phyloP scores from a whole-genome alignment of 495 filamentous ascomycete genomes.

The Annulohypoxylon nitens region DNA sequence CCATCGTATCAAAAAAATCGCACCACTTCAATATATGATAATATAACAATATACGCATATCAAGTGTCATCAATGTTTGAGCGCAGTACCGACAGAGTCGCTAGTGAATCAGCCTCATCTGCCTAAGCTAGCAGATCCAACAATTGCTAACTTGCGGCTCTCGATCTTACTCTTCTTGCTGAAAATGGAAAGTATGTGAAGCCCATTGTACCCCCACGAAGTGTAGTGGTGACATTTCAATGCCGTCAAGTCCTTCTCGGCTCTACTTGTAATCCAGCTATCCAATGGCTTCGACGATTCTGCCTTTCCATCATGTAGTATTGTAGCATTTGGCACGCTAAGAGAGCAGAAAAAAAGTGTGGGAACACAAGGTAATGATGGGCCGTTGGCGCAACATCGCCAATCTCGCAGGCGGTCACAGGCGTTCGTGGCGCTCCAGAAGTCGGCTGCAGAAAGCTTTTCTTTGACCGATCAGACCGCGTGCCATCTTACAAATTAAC shows the following conservation, averaged over 20 bases:
- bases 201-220: slow-evolving; percentile 7
- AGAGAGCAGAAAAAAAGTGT: background rate
- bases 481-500: slow-evolving; percentile 8
- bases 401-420: slow-evolving; percentile 50
- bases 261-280: background rate
- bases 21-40: background rate
- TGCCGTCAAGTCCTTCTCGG: background rate
- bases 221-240: background rate
- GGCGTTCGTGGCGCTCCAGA: slow-evolving; percentile 19
- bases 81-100: background rate
- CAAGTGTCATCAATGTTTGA: background rate
- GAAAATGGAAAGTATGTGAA: background rate
- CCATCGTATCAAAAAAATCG: slow-evolving; percentile 9
- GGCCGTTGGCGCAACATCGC: slow-evolving; percentile 42
- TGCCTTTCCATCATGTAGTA: background rate
- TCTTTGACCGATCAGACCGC: slow-evolving; percentile 14
- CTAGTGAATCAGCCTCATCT: slow-evolving; percentile 14
- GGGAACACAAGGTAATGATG: slow-evolving; percentile 30
- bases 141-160: slow-evolving; percentile 12
- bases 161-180: background rate
- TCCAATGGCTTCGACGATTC: background rate
- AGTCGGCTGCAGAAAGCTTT: slow-evolving; percentile 14
- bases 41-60: background rate
- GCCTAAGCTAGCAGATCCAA: slow-evolving; percentile 2
- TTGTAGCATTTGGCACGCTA: slow-evolving; percentile 3